phyloP scores from a whole-genome alignment of 345 rosid genomes.

The Eucalyptus lansdowneana region DNA sequence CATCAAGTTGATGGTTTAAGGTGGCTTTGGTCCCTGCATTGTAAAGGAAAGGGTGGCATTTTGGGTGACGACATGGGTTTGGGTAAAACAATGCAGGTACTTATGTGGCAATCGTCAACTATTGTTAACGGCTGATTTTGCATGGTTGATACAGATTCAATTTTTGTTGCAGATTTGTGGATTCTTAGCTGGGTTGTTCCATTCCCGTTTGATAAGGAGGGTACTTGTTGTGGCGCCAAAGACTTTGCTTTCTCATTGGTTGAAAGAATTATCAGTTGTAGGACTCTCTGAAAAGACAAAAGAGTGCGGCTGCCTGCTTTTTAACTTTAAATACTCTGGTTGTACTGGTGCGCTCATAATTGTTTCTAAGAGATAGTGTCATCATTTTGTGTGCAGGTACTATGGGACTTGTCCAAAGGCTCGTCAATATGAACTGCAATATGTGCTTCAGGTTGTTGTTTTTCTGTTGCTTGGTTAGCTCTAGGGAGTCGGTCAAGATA shows the following conservation, averaged over 20 bases:
- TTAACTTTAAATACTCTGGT: neutral
- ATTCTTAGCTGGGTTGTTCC: conserved; percentile 83
- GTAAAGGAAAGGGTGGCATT: conserved; percentile 88
- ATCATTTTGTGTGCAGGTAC: conserved; percentile 35
- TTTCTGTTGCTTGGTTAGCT: neutral
- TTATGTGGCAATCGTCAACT: neutral
- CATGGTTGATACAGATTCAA: neutral
- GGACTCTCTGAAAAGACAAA: conserved; percentile 78
- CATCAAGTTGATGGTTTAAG: conserved; percentile 87
- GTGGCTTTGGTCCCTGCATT: conserved; percentile 96
- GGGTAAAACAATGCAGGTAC: conserved; percentile 99
- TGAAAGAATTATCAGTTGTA: conserved; percentile 78
- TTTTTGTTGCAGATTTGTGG: conserved; percentile 62
- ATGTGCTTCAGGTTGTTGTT: conserved; percentile 63
- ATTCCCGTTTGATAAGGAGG: conserved; percentile 68
- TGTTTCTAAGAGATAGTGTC: neutral
- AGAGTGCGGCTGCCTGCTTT: conserved; percentile 47
- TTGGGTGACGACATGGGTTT: conserved; percentile 98
- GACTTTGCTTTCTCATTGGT: conserved; percentile 91
- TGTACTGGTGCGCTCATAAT: neutral
- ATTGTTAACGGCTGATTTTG: neutral
- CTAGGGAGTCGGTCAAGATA: neutral
- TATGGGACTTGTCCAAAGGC: conserved; percentile 62
- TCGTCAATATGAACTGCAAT: conserved; percentile 82
- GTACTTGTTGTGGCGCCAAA: conserved; percentile 89